Evolutionary conservation across 257 asterid genomes (phyloP), one percentile per base, ranked within the genome.

Genomic region (Coffea eugenioides): DNA sequence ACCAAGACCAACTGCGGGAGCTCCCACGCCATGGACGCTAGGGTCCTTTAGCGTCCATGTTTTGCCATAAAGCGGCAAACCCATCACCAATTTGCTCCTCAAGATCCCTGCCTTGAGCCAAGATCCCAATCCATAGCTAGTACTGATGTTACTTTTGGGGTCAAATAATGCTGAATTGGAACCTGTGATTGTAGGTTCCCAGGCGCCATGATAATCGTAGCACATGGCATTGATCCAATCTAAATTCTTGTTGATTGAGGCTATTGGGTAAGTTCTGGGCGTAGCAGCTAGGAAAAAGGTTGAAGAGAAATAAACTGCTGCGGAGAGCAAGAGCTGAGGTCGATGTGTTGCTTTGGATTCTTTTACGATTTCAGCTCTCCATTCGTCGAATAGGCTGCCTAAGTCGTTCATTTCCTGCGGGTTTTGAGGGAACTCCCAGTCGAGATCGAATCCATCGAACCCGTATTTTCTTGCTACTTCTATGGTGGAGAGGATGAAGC

Each of bases 221-320:
- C 75, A 84, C 97, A 93, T 92, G 16, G 88, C 84, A 66, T 94
- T 93, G 10, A 94, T 85, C 97, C 93, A 93, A 73, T 94, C 98
- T 46, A 94, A 36, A 56, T 89, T 94, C 75, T 67, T 80, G 72
- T 79, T 83, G 13, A 94, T 82, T 0, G 97, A 88, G 12, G 66
- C 84, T 0, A 91, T 75, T 1, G 97, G 98, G 43, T 85, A 94
- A 1, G 92, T 83, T 76, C 97, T 85, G 3, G 16, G 31, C 0
- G 85, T 71, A 3, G 79, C 91, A 31, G 84, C 73, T 0, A 89
- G 82, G 73, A 90, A 81, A 9, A 82, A 85, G 69, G 85, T 90
- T 67, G 90, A 82, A 8, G 97, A 83, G 82, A 89, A 94, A 82
- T 94, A 90, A 8, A 90, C 94, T 13, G 98, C 98, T 41, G 97